These are phyloP conservation scores for Echeveria elegans DNA, from an alignment of 164 flowering plant genomes.

Conservation along the genomic window DNA sequence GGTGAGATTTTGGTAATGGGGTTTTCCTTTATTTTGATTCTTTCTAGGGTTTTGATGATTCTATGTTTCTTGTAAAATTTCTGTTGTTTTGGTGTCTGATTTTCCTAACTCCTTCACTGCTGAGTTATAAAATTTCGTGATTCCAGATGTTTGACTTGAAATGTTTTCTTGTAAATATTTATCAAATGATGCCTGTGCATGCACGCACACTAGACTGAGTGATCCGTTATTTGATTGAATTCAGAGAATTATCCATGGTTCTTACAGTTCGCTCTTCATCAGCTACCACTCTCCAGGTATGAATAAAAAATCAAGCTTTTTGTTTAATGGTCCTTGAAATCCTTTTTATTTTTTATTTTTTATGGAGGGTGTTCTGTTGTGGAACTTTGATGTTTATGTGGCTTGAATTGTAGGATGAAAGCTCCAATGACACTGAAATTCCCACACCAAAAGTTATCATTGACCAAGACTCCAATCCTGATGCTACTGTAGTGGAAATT, in stretches of 20 bases:
- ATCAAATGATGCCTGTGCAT: neutral
- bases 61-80: neutral
- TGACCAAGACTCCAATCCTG: constrained; percentile 82
- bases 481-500: constrained; percentile 90
- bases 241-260: constrained; percentile 37
- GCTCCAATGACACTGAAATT: constrained; percentile 44
- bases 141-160: neutral
- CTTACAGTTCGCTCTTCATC: constrained; percentile 36
- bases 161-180: neutral
- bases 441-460: constrained; percentile 92
- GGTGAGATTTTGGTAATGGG: constrained; percentile 3
- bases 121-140: no score
- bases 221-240: constrained; percentile 7
- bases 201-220: neutral
- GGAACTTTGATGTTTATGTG: neutral
- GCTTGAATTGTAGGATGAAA: constrained; percentile 47
- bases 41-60: neutral
- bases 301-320: neutral
- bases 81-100: neutral
- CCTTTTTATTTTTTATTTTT: no score
- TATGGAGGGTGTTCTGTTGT: neutral
- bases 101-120: constrained; percentile 51
- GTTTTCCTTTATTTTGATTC: neutral
- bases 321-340: neutral
- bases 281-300: constrained; percentile 68